Conservation (phyloP, 1,284 basidiomycete species). For the Heterobasidion irregulare region DNA sequence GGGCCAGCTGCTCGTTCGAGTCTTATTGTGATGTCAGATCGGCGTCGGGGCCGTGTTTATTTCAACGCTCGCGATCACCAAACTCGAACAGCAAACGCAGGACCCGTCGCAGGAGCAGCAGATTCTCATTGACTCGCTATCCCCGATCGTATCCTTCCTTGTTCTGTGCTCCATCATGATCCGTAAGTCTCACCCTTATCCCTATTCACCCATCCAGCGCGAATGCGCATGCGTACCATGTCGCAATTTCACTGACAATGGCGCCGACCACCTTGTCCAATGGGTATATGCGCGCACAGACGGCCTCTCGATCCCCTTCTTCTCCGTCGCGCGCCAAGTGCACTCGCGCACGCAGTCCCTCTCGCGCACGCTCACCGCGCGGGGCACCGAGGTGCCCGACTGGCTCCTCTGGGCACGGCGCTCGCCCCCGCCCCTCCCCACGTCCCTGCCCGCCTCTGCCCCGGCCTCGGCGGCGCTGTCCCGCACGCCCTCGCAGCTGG, state of each 20-base stretch:
- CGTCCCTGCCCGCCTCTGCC: background rate
- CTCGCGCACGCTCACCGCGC: conserved; percentile 21
- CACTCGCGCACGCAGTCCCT: conserved; percentile 15
- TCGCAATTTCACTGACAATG: conserved; percentile 22
- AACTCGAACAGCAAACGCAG: conserved; percentile 75
- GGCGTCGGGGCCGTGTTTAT: conserved; percentile 84
- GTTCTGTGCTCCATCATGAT: conserved; percentile 77
- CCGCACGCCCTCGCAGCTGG: background rate
- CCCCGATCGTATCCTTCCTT: conserved; percentile 78
- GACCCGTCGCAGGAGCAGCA: conserved; percentile 62
- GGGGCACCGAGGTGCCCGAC: conserved; percentile 27
- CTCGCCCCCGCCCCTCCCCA: background rate
- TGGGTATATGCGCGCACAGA: conserved; percentile 61
- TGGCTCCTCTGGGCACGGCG: conserved; percentile 39
- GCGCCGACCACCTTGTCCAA: background rate
- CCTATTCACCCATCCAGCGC: conserved; percentile 47
- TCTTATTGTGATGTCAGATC: conserved; percentile 36
- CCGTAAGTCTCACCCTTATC: conserved; percentile 74
- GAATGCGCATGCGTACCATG: conserved; percentile 20
- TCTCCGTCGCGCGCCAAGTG: conserved; percentile 20
- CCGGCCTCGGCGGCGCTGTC: background rate
- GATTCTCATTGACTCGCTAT: conserved; percentile 56
- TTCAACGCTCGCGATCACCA: conserved; percentile 61
- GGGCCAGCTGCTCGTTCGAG: background rate
- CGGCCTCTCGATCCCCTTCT: conserved; percentile 85